Conservation (phyloP, 2,329 filamentous ascomycete genomes). For the Tolypocladium album region DNA sequence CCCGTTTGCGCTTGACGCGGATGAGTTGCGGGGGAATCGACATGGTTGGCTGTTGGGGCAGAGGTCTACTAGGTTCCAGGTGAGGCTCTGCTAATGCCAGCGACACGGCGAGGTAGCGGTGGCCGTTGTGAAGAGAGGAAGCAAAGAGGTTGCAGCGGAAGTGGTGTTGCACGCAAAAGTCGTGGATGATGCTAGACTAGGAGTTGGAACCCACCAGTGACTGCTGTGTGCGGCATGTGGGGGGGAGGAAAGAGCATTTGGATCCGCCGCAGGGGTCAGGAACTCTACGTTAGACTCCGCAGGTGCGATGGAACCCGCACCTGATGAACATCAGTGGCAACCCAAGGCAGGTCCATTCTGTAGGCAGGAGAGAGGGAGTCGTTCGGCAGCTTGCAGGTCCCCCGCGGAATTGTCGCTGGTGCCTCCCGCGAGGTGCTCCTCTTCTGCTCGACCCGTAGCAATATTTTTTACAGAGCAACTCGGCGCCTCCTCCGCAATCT, state of each 20-base stretch:
- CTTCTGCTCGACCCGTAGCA: no score
- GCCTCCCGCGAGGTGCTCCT: no score
- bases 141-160: background rate
- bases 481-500: no score
- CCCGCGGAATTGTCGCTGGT: no score
- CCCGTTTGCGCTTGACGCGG: constrained; percentile 50
- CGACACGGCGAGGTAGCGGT: background rate
- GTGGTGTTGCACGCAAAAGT: background rate
- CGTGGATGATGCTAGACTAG: background rate
- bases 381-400: no score
- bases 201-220: background rate
- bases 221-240: background rate
- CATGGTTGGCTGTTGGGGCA: constrained; percentile 25
- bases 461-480: no score
- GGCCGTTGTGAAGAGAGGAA: background rate
- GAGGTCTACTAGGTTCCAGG: background rate
- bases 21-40: constrained; percentile 48
- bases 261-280: background rate
- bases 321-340: background rate
- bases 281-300: background rate
- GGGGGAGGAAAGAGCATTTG: background rate
- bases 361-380: no score
- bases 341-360: no score
- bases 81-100: background rate
- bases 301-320: background rate